Evolutionary conservation across 1,139 yeast species (phyloP).

Genomic region (Suhomyces terraborum): DNA sequence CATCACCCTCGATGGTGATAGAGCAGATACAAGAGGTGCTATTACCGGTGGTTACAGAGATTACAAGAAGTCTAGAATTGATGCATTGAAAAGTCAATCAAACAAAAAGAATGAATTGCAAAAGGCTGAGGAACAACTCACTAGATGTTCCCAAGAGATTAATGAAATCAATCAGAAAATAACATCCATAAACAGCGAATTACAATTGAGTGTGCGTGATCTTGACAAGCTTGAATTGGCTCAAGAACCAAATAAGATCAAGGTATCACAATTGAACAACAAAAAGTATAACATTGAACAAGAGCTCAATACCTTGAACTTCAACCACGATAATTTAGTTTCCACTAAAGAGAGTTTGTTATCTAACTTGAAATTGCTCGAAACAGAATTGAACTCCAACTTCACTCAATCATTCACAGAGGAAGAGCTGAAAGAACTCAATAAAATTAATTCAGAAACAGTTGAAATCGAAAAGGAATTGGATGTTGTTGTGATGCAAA

Average conservation of each 20-base stretch:
- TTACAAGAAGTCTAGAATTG: conserved; percentile 65
- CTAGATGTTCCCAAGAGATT: conserved; percentile 25
- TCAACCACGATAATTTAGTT: conserved; percentile 25
- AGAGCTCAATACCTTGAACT: conserved; percentile 35
- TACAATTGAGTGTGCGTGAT: conserved; percentile 46
- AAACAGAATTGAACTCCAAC: conserved; percentile 53
- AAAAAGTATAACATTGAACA: conserved; percentile 46
- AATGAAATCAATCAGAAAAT: conserved; percentile 30
- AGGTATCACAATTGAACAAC: conserved; percentile 42
- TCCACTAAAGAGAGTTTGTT: conserved; percentile 30
- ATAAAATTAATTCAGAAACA: conserved; percentile 40
- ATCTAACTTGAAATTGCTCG: conserved; percentile 39
- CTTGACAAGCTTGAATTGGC: conserved; percentile 37
- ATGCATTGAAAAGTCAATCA: conserved; percentile 60
- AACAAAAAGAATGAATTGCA: conserved; percentile 52
- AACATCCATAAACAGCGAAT: conserved; percentile 40
- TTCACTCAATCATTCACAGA: conserved; percentile 56
- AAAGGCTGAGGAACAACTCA: conserved; percentile 34
- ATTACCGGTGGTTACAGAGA: conserved; percentile 90
- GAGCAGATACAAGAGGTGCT: conserved; percentile 81
- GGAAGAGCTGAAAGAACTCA: conserved; percentile 41
- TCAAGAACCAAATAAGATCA: conserved; percentile 48
- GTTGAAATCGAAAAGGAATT: conserved; percentile 43
- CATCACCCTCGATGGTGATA: conserved; percentile 89
- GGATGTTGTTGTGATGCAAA: conserved; percentile 42